Percentiles rank a stretch among this genome's conserved stretches.
These are phyloP conservation scores for Luffa aegyptiaca DNA, from an alignment of 306 rosid genomes.

Conservation along the genomic window DNA sequence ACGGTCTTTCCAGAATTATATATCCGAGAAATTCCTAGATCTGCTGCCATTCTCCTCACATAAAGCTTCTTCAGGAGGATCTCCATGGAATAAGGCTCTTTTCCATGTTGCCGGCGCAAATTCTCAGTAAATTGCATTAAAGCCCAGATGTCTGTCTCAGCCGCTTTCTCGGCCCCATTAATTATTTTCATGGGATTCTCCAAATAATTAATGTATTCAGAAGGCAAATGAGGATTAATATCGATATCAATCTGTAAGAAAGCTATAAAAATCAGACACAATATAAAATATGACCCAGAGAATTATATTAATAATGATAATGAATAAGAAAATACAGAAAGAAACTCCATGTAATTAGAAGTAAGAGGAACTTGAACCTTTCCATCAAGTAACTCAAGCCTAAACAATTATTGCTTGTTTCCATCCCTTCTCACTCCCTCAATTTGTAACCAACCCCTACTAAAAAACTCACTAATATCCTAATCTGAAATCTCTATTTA, in stretches of 20 bases:
- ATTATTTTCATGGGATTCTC: slow-evolving; percentile 87
- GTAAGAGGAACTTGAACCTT: not conserved
- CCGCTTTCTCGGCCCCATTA: slow-evolving; percentile 74
- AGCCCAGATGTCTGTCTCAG: slow-evolving; percentile 75
- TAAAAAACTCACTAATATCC: not conserved
- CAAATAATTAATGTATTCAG: slow-evolving; percentile 80
- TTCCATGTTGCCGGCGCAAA: slow-evolving; percentile 77
- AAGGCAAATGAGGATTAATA: slow-evolving; percentile 73
- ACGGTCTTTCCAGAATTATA: slow-evolving; percentile 65
- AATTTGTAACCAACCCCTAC: not conserved
- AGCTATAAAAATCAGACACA: slow-evolving; percentile 5
- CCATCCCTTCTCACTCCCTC: not conserved
- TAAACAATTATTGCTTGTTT: not conserved
- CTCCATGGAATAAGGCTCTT: slow-evolving; percentile 88
- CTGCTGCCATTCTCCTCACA: slow-evolving; percentile 93
- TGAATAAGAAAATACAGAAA: not conserved
- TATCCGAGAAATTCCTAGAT: slow-evolving; percentile 64
- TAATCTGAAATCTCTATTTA: not conserved
- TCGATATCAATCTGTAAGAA: slow-evolving; percentile 57
- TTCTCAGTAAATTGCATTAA: slow-evolving; percentile 83
- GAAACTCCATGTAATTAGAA: not conserved
- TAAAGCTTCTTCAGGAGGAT: slow-evolving; percentile 70
- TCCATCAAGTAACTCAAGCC: not conserved
- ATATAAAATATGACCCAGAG: not conserved
- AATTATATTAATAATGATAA: not conserved